Evolutionary conservation across 2,329 filamentous ascomycete genomes (phyloP).

Genomic region (Fusarium sp.): DNA sequence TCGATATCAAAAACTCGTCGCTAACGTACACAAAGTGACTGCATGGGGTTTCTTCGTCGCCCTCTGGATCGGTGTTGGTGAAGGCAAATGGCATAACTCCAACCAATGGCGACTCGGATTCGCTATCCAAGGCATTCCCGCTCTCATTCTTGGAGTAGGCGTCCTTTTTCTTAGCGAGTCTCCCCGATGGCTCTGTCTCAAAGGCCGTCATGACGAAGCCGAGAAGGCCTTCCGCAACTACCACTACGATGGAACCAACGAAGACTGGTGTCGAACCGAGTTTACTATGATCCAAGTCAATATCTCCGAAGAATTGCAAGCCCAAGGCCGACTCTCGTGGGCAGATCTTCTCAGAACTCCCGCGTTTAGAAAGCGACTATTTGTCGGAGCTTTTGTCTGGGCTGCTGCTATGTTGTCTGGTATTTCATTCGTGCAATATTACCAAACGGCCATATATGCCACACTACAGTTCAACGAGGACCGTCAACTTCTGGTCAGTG

Average conservation of each 20-base stretch:
- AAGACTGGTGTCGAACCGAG: slow-evolving; percentile 56
- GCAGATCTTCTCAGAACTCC: slow-evolving; percentile 52
- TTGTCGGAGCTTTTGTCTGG: slow-evolving; percentile 60
- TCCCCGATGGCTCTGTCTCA: slow-evolving; percentile 56
- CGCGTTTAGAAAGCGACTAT: slow-evolving; percentile 56
- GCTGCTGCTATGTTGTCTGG: slow-evolving; percentile 60
- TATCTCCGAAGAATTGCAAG: slow-evolving; percentile 54
- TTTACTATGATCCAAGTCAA: slow-evolving; percentile 55
- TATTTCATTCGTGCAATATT: slow-evolving; percentile 61
- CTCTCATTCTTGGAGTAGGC: slow-evolving; percentile 54
- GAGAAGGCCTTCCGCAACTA: slow-evolving; percentile 54
- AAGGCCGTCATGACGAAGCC: slow-evolving; percentile 56
- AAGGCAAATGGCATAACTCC: slow-evolving; percentile 56
- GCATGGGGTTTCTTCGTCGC: slow-evolving; percentile 61
- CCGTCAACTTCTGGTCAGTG: slow-evolving; percentile 58
- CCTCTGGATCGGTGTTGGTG: slow-evolving; percentile 58
- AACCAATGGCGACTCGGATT: slow-evolving; percentile 60
- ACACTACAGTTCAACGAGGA: slow-evolving; percentile 57
- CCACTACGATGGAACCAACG: slow-evolving; percentile 55
- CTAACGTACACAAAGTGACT: slow-evolving; percentile 52
- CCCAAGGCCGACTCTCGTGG: slow-evolving; percentile 52
- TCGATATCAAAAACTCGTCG: rapidly evolving
- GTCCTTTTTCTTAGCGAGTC: slow-evolving; percentile 57
- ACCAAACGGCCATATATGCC: slow-evolving; percentile 60
- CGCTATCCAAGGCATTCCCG: slow-evolving; percentile 55